Conservation (phyloP, 768 basidiomycete genomes). For the Kockovaella imperatae region DNA sequence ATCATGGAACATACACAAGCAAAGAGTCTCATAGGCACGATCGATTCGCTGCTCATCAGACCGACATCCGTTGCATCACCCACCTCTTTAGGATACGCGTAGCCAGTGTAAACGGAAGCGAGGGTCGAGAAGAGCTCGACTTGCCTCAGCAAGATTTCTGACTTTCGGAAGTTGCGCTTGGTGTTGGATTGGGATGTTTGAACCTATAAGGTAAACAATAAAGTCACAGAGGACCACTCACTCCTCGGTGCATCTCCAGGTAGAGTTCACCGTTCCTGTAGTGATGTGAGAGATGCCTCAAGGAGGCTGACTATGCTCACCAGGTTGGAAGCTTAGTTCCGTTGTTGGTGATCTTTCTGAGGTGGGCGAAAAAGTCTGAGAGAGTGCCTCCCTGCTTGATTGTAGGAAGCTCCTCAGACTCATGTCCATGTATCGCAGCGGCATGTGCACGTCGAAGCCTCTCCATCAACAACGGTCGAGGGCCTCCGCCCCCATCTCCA, state of each 20-base stretch:
- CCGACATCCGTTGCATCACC: no score
- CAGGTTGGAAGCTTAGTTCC: constrained; percentile 78
- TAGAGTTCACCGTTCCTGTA: constrained; percentile 88
- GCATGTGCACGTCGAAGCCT: constrained; percentile 88
- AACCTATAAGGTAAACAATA: no score
- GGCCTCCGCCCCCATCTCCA: constrained; percentile 66
- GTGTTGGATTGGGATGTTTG: no score
- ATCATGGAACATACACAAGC: constrained; percentile 46
- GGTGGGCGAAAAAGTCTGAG: constrained; percentile 74
- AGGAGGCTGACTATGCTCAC: no score
- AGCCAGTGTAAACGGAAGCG: no score
- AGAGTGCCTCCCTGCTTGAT: constrained; percentile 72
- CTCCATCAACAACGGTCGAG: constrained; percentile 66
- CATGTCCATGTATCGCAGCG: no score
- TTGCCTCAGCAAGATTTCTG: constrained; percentile 80
- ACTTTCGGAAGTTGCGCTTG: constrained; percentile 88
- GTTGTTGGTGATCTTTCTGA: constrained; percentile 55
- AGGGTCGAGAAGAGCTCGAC: constrained; percentile 73
- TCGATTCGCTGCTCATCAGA: no score
- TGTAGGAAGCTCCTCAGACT: no score
- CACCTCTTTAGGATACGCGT: constrained; percentile 84
- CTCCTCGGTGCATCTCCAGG: constrained; percentile 58
- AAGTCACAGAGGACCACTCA: not conserved
- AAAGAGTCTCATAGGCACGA: constrained; percentile 67
- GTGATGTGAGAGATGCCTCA: no score